Evolutionary conservation across 116 monocot genomes (phyloP).

Genomic region (Thalassia testudinum): DNA sequence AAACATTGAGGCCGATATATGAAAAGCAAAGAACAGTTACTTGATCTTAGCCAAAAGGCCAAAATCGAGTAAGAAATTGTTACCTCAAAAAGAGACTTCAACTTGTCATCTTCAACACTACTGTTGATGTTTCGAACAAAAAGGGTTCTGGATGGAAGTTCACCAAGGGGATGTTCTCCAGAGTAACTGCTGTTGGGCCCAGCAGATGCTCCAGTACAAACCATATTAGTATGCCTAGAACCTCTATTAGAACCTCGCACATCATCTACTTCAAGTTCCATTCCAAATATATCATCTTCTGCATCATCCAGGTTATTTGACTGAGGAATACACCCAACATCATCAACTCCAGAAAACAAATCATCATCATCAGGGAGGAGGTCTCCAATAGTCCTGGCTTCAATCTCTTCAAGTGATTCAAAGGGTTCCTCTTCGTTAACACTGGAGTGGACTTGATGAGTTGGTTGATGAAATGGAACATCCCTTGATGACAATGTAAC

Average conservation of each 20-base stretch:
- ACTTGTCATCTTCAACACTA: slow-evolving; percentile 47
- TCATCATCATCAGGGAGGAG: slow-evolving; percentile 91
- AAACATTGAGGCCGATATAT: background rate
- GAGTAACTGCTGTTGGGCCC: slow-evolving; percentile 9
- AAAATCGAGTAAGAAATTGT: background rate
- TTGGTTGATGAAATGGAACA: no score
- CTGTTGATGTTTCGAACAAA: slow-evolving; percentile 66
- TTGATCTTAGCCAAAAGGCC: background rate
- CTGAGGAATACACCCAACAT: slow-evolving; percentile 18
- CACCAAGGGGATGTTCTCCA: slow-evolving; percentile 31
- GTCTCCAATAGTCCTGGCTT: slow-evolving; percentile 79
- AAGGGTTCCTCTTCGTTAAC: slow-evolving; percentile 34
- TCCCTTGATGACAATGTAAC: no score
- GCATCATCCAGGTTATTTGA: slow-evolving; percentile 25
- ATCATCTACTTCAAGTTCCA: slow-evolving; percentile 57
- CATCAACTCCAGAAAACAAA: slow-evolving; percentile 54
- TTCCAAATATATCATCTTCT: slow-evolving; percentile 76
- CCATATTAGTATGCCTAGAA: slow-evolving; percentile 12
- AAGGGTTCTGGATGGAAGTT: slow-evolving; percentile 67
- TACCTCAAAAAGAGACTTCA: slow-evolving; percentile 69
- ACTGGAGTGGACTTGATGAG: no score
- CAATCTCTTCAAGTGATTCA: slow-evolving; percentile 55
- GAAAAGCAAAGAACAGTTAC: background rate
- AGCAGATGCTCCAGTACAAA: background rate
- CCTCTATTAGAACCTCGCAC: slow-evolving; percentile 6